A percentile compares a stretch with the other conserved stretches of the same genome.
phyloP scores from a whole-genome alignment of 2,329 filamentous ascomycete genomes.

The Ophiognomonia clavigignenti-juglandacearum region DNA sequence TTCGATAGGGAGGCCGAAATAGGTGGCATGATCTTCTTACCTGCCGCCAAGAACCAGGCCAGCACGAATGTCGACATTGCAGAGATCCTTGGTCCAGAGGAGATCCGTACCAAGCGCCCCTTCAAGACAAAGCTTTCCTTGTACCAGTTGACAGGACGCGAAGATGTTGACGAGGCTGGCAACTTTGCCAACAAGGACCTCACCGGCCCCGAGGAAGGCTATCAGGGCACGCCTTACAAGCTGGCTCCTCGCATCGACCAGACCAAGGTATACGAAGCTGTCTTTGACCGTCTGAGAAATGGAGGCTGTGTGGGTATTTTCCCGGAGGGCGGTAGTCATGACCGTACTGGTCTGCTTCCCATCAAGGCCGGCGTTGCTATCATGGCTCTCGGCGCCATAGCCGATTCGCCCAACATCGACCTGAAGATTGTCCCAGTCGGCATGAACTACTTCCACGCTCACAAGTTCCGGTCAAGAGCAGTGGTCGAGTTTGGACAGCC shows the following conservation, averaged over 20 bases:
- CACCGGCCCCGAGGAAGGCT: constrained; percentile 54
- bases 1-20: constrained; percentile 73
- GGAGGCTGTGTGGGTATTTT: constrained; percentile 96
- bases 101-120: constrained; percentile 80
- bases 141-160: constrained; percentile 75
- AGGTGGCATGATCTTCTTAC: constrained; percentile 82
- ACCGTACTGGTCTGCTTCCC: constrained; percentile 84
- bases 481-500: constrained; percentile 93
- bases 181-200: constrained; percentile 53
- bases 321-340: constrained; percentile 93
- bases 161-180: constrained; percentile 64
- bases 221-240: constrained; percentile 77
- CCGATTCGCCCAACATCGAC: constrained; percentile 78
- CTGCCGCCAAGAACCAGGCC: constrained; percentile 70
- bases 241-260: constrained; percentile 91
- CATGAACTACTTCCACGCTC: constrained; percentile 99
- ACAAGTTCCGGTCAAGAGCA: constrained; percentile 95
- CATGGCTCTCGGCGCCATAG: constrained; percentile 90
- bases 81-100: constrained; percentile 73
- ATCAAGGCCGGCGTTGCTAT: constrained; percentile 96
- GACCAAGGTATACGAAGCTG: constrained; percentile 86
- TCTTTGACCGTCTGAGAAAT: constrained; percentile 75
- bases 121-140: constrained; percentile 75
- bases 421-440: constrained; percentile 94
- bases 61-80: constrained; percentile 80